Evolutionary conservation across 2,329 filamentous ascomycete genomes (phyloP).

Genomic region (Microdochium trichocladiopsis): DNA sequence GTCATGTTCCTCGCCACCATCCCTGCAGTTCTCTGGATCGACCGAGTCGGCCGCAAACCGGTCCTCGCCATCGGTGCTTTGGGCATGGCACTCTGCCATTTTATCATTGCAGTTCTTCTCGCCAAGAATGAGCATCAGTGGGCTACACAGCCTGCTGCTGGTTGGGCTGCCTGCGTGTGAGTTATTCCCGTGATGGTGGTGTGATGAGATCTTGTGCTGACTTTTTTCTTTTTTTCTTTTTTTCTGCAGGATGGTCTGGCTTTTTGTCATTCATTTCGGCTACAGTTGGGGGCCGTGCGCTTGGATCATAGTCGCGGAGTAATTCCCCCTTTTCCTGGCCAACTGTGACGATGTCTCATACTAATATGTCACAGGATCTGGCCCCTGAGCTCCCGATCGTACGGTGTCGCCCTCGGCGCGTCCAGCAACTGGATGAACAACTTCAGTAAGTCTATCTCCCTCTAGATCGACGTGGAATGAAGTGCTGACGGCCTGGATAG

Average conservation of each 20-base stretch:
- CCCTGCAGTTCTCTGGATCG: slow-evolving; percentile 59
- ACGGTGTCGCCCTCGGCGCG: slow-evolving; percentile 63
- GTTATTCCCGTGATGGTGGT: too few species aligned
- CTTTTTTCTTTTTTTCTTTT: background rate
- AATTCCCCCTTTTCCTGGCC: background rate
- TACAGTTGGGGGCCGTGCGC: slow-evolving; percentile 70
- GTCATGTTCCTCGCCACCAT: slow-evolving; percentile 64
- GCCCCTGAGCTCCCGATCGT: slow-evolving; percentile 62
- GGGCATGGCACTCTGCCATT: slow-evolving; percentile 64
- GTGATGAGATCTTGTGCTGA: too few species aligned
- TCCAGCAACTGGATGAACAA: slow-evolving; percentile 55
- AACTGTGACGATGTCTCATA: background rate
- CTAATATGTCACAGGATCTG: slow-evolving; percentile 39
- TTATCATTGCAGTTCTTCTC: slow-evolving; percentile 65
- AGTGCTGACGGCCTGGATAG: too few species aligned
- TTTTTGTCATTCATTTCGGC: slow-evolving; percentile 69
- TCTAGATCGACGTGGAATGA: too few species aligned
- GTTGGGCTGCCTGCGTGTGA: slow-evolving; percentile 55
- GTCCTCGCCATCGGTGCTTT: slow-evolving; percentile 57
- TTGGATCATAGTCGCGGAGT: slow-evolving; percentile 67
- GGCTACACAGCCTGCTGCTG: slow-evolving; percentile 47
- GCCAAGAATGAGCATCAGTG: slow-evolving; percentile 57
- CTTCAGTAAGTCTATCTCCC: slow-evolving; percentile 30
- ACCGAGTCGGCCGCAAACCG: slow-evolving; percentile 56
- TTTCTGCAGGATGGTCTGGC: slow-evolving; percentile 54